These are phyloP conservation scores for Kondoa subrosea DNA, from an alignment of 768 basidiomycete species.

Conservation along the genomic window DNA sequence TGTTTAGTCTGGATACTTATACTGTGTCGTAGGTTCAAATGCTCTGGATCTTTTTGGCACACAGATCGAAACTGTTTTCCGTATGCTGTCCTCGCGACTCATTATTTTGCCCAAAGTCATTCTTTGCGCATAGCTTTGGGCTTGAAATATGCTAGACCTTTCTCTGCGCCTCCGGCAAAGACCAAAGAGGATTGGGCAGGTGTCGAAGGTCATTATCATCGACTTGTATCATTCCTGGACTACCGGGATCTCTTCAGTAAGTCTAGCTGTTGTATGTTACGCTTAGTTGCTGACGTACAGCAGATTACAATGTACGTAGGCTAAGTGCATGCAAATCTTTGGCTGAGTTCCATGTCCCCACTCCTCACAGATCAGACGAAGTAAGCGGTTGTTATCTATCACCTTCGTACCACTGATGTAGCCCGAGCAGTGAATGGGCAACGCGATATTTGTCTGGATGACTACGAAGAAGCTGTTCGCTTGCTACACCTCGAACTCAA, in stretches of 20 bases:
- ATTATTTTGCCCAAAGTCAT: neutral
- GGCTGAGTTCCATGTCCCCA: too few relatives aligned
- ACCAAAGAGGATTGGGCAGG: neutral
- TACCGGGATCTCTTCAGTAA: neutral
- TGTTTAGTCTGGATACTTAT: neutral
- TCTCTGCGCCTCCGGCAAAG: neutral
- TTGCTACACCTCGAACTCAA: neutral
- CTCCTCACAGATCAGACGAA: conserved; percentile 1
- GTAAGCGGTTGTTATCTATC: conserved; percentile 1
- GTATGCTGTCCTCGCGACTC: neutral
- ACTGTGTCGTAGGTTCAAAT: neutral
- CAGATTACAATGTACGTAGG: neutral
- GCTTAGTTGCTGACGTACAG: too few relatives aligned
- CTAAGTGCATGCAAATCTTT: too few relatives aligned
- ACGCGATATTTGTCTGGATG: neutral
- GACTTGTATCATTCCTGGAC: neutral
- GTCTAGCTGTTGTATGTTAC: neutral
- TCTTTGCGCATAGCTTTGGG: neutral
- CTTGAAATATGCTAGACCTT: neutral
- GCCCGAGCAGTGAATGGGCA: conserved; percentile 1
- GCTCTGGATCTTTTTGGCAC: neutral
- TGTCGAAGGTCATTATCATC: neutral
- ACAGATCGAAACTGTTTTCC: neutral
- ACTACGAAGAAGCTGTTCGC: neutral
- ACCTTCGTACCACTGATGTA: neutral